Conservation (phyloP, 2,329 filamentous ascomycete genomes). For the Harringtonia aguacate region DNA sequence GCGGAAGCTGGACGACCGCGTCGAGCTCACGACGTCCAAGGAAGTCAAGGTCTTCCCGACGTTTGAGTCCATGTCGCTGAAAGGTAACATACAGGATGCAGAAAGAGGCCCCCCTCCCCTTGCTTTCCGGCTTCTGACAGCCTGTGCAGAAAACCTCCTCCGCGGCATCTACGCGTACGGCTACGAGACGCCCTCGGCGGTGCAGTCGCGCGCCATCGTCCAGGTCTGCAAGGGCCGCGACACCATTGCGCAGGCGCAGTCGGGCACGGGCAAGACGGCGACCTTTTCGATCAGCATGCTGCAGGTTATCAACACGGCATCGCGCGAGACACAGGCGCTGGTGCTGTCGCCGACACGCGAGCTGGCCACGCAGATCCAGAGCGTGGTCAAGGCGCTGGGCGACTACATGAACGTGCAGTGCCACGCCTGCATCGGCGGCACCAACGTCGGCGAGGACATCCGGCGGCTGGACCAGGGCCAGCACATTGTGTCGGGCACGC, state of each 20-base stretch:
- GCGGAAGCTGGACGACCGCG: slow-evolving; percentile 80
- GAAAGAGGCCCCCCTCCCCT: neutral
- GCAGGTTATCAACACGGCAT: slow-evolving; percentile 87
- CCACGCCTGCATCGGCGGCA: slow-evolving; percentile 96
- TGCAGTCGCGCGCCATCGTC: slow-evolving; percentile 95
- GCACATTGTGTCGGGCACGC: slow-evolving; percentile 94
- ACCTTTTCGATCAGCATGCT: slow-evolving; percentile 96
- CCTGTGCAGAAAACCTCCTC: slow-evolving; percentile 68
- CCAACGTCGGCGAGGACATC: slow-evolving; percentile 96
- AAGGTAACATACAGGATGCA: slow-evolving; percentile 39
- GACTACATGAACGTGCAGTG: slow-evolving; percentile 99
- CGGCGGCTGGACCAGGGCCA: slow-evolving; percentile 95
- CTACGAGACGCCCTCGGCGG: slow-evolving; percentile 94
- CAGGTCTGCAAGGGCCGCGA: slow-evolving; percentile 99
- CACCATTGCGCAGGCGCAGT: slow-evolving; percentile 96
- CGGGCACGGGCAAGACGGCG: slow-evolving; percentile 91
- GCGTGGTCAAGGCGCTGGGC: slow-evolving; percentile 97
- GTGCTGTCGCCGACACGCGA: slow-evolving; percentile 94
- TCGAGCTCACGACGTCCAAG: slow-evolving; percentile 97
- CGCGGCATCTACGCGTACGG: slow-evolving; percentile 97
- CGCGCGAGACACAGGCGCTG: slow-evolving; percentile 87
- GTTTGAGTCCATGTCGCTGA: slow-evolving; percentile 92
- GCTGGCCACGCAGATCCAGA: slow-evolving; percentile 96
- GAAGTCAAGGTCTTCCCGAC: slow-evolving; percentile 93
- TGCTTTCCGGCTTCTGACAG: no score